Base-by-base conservation (phyloP, 2,329 filamentous ascomycete genomes). In the Exophiala bonariae region DNA sequence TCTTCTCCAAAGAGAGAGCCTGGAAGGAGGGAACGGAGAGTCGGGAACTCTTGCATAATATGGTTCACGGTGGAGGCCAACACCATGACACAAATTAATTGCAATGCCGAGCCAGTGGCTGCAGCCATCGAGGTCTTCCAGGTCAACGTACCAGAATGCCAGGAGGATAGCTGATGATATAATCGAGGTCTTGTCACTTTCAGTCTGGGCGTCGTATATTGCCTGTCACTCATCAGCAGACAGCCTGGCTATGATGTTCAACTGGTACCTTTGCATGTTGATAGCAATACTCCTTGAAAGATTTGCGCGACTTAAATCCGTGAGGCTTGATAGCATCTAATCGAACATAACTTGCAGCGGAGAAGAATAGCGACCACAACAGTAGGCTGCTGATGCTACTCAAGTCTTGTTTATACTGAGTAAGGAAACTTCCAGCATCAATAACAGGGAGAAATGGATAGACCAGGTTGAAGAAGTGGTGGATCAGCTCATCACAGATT, bases 31-130 rank as follows among this genome's bases (percentile, higher is more conserved):
- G 64, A 58, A 17, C 5, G 51, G 51, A 35, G 37, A 52, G 4
- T 44, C 32, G 17, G 40, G 40, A 11, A 51, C 45, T 13, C 48
- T 44, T 50, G 46, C 7, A 36, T 59, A 59, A 32, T 55, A 49
- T 0, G 61, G 61, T 23, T 52, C 55, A 40, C 66, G 66, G 52
- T 75, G 70, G 0, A 75, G 59, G 1, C 73, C 72, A 2, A 73
- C 62, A 3, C 66, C 69, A 20, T 74, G 71, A 13, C 66, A 68
- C 2, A 74, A 61, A 20, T 61, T 65, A 40, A 74, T 68, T 4
- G 72, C 70, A 18, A 70, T 62, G n/a, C 72, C 69, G 3, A 66
- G 68, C 71, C 72, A 75, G 44, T 74, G 69, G 71, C 71, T 75
- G 0, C 71, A 65, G 8, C 71, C 66, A 7, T 62, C 64, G 10